Evolutionary conservation across 176 grass and related monocot species (phyloP).

Genomic region (Musa schizocarpa): DNA sequence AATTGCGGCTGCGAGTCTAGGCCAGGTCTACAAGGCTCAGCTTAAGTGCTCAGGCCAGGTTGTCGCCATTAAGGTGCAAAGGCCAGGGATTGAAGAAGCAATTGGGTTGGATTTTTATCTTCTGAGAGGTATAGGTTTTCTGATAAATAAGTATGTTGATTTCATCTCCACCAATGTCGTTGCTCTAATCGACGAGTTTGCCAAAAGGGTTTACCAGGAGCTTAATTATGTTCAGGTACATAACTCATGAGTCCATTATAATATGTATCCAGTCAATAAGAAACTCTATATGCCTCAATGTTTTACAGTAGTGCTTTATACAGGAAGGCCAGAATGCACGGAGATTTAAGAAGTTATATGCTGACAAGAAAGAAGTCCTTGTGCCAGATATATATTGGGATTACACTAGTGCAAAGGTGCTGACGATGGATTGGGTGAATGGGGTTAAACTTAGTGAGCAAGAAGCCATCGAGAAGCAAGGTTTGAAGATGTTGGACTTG

Average conservation of each 20-base stretch:
- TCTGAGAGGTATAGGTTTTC: constrained; percentile 60
- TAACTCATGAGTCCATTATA: neutral
- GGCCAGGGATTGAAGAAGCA: constrained; percentile 78
- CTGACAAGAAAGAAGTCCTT: constrained; percentile 84
- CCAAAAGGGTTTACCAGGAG: constrained; percentile 84
- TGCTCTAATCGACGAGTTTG: constrained; percentile 91
- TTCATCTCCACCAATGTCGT: constrained; percentile 72
- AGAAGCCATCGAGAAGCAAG: constrained; percentile 75
- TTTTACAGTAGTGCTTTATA: constrained; percentile 5
- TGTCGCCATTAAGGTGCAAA: constrained; percentile 91
- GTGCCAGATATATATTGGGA: constrained; percentile 98
- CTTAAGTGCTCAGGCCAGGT: constrained; percentile 56
- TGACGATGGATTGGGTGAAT: constrained; percentile 95
- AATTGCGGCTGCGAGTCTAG: constrained; percentile 89
- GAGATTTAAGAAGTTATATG: constrained; percentile 89
- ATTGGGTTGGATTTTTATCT: constrained; percentile 92
- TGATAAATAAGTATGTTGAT: constrained; percentile 89
- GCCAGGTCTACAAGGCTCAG: constrained; percentile 89
- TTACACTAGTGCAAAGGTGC: constrained; percentile 81
- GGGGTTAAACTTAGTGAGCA: constrained; percentile 91
- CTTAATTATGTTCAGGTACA: constrained; percentile 97
- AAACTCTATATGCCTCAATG: neutral
- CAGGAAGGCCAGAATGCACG: constrained; percentile 96
- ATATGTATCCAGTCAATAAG: neutral
- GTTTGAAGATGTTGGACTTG: constrained; percentile 74